phyloP scores from a whole-genome alignment of 257 asterid genomes.

The Eucommia ulmoides region DNA sequence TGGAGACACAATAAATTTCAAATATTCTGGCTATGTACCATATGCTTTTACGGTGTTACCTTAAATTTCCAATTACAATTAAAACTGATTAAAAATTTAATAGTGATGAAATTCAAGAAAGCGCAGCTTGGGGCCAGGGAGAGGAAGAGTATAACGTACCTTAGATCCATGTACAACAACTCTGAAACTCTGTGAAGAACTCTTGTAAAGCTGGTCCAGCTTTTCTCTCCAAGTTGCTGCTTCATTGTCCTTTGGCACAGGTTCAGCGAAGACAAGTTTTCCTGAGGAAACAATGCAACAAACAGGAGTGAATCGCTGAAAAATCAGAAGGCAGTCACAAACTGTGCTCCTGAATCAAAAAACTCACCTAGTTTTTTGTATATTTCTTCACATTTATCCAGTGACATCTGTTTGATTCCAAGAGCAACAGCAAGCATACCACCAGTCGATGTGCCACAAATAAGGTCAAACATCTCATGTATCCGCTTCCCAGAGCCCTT shows the following conservation, averaged over 20 bases:
- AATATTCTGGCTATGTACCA: no score
- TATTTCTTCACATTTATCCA: slow-evolving; percentile 92
- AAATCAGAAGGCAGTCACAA: slow-evolving; percentile 6
- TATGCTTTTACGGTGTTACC: no score
- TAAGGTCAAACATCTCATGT: slow-evolving; percentile 94
- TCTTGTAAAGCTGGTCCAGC: slow-evolving; percentile 96
- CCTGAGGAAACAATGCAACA: slow-evolving; percentile 30
- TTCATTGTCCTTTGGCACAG: slow-evolving; percentile 95
- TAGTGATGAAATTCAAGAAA: no score
- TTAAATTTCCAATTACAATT: no score
- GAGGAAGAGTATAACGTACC: slow-evolving; percentile 24
- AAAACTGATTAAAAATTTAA: no score
- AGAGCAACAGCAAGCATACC: slow-evolving; percentile 99
- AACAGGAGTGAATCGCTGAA: slow-evolving; percentile 3
- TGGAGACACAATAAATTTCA: no score
- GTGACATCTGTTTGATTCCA: slow-evolving; percentile 81
- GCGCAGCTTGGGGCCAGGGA: no score
- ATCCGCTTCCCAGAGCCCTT: slow-evolving; percentile 91
- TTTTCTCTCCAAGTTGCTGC: slow-evolving; percentile 98
- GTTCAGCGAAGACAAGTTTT: slow-evolving; percentile 96
- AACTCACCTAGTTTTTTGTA: slow-evolving; percentile 89
- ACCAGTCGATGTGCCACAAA: slow-evolving; percentile 99
- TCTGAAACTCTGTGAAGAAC: slow-evolving; percentile 94
- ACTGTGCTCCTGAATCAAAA: slow-evolving; percentile 10
- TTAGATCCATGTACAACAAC: slow-evolving; percentile 98